These are phyloP conservation scores for Zygoascus ofunaensis DNA, from an alignment of 805 yeast genomes.

Conservation along the genomic window DNA sequence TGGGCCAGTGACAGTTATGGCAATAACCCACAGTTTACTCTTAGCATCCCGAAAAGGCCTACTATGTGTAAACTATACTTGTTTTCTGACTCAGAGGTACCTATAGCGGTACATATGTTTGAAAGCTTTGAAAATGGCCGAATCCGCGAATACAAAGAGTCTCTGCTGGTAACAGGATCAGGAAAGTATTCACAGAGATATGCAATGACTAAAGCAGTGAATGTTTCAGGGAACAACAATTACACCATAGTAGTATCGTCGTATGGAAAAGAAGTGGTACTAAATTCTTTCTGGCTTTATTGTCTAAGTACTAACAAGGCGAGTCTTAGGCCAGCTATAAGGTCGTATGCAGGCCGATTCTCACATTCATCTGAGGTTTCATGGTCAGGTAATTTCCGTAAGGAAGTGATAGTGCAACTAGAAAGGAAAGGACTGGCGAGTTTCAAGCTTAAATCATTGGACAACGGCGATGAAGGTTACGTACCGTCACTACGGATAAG, in stretches of 20 bases:
- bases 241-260: constrained; percentile 44
- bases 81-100: constrained; percentile 18
- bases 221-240: constrained; percentile 21
- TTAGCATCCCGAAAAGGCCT: constrained; percentile 17
- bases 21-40: constrained; percentile 46
- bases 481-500: constrained; percentile 15
- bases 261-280: constrained; percentile 27
- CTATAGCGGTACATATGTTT: constrained; percentile 39
- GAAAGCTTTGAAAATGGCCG: constrained; percentile 17
- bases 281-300: constrained; percentile 28
- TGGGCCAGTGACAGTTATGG: constrained; percentile 40
- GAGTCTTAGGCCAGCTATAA: constrained; percentile 2
- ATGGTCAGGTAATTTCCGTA: constrained; percentile 14
- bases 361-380: neutral
- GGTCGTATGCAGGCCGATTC: constrained; percentile 11
- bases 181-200: constrained; percentile 29
- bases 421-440: neutral
- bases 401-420: constrained; percentile 5
- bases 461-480: constrained; percentile 7
- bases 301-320: constrained; percentile 17
- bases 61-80: constrained; percentile 19
- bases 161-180: constrained; percentile 19
- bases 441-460: neutral
- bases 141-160: constrained; percentile 24
- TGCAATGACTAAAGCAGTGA: constrained; percentile 1